Percentiles rank a stretch among this genome's conserved stretches.
Evolutionary conservation across 1,284 basidiomycete genomes (phyloP).

Genomic region (Ceraceosorus guamensis): DNA sequence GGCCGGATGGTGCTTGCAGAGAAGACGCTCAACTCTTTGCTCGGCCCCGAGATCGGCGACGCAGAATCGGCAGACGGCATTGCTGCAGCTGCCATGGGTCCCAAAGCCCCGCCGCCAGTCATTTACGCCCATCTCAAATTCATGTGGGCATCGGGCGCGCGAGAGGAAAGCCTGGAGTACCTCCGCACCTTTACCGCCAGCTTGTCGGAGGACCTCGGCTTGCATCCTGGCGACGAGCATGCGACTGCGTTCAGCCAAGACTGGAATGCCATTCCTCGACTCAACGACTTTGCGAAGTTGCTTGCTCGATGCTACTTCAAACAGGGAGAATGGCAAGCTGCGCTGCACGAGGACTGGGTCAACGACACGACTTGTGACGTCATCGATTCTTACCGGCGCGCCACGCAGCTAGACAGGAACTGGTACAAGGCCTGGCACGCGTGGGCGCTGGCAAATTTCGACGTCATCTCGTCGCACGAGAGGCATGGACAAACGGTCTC

Average conservation of each 20-base stretch:
- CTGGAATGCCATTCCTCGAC: conserved; percentile 36
- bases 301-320: conserved; percentile 97
- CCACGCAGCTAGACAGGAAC: conserved; percentile 81
- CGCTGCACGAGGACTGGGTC: conserved; percentile 69
- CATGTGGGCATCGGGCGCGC: conserved; percentile 83
- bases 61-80: conserved; percentile 6
- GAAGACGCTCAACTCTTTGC: conserved; percentile 74
- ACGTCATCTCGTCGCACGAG: conserved; percentile 61
- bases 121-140: conserved; percentile 96
- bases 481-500: conserved; percentile 61
- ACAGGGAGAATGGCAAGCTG: conserved; percentile 84
- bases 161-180: conserved; percentile 73
- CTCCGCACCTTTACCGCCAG: conserved; percentile 74
- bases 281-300: conserved; percentile 70
- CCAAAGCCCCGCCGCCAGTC: conserved; percentile 71
- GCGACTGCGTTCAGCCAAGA: conserved; percentile 35
- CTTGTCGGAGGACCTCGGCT: conserved; percentile 64
- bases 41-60: conserved; percentile 30
- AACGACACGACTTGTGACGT: conserved; percentile 43
- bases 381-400: conserved; percentile 68
- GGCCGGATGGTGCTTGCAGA: conserved; percentile 83
- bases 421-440: conserved; percentile 99
- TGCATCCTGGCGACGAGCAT: conserved; percentile 49
- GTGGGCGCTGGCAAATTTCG: conserved; percentile 94
- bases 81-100: conserved; percentile 25